Base-by-base conservation (phyloP, 768 basidiomycete species). In the Omphalotus guepiniiformis region DNA sequence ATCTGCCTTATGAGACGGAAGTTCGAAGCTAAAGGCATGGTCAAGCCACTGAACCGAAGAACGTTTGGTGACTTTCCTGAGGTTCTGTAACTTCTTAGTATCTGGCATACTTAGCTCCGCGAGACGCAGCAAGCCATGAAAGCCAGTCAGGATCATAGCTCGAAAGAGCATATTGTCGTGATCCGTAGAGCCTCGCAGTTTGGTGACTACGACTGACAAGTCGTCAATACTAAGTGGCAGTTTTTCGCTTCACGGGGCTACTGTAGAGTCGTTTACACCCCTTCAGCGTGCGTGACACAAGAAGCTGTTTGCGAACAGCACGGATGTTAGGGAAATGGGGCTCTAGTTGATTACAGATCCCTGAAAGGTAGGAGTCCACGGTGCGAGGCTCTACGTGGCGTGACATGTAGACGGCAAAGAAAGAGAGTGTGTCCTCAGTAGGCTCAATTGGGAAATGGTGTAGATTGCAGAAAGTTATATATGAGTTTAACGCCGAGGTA, bases 371-470 rank as follows among this genome's bases (percentile, higher is more conserved):
- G 3, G 42, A 35, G 2, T 42, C 45, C 1, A 63, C 63, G 0
- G 63, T 58, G 1, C 22, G 25, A 0, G 60, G 61, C 4, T 51
- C 38, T 32, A 65, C 60, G 30, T 63, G 58, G 30, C 52, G 50
- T 1, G 49, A 58, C 55, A 62, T 66, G 50, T 50, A 70, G 21
- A 59, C 53, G 12, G 58, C 50, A 47, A 54, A 70, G 39, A 64
- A 61, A 15, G 55, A 55, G 2, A 70, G 39, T 0, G 65, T 66
- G 44, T 67, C 59, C 7, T 42, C 43, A 6, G 66, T 64, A 0
- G 66, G 66, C 0, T 58, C 48, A 15, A 63, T n/a, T 1, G 64
- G 53, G 26, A 62, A 53, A 2, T 48, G 1, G 38, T 68, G 66
- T 0, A 40, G 3, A 0, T 40, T 11, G 23, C 62, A 63, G 49